Evolutionary conservation across 2,329 filamentous ascomycete species (phyloP).

Genomic region (Claviceps sp.): DNA sequence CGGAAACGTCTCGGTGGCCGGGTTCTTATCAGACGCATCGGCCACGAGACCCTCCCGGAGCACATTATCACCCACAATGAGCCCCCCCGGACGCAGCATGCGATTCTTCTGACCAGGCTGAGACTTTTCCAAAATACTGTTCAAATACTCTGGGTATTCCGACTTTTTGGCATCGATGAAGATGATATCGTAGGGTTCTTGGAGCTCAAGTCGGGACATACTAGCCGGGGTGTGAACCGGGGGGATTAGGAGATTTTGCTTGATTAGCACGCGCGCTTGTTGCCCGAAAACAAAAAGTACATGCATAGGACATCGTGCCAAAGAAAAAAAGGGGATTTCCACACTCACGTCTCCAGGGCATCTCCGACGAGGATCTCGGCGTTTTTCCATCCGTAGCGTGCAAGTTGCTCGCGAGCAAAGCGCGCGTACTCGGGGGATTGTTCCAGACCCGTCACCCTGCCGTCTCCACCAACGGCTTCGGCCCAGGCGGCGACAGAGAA

Average conservation of each 20-base stretch:
- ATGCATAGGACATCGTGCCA: not conserved
- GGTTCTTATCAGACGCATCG: constrained; percentile 9
- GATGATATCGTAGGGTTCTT: constrained; percentile 35
- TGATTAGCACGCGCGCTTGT: no score
- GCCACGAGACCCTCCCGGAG: constrained; percentile 35
- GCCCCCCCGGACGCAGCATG: constrained; percentile 33
- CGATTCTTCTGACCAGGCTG: constrained; percentile 21
- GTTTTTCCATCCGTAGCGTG: not conserved
- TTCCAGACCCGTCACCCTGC: constrained; percentile 2
- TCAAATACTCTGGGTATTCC: constrained; percentile 35
- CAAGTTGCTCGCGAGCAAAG: not conserved
- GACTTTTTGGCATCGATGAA: constrained; percentile 42
- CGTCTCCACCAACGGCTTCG: constrained; percentile 1
- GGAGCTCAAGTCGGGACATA: constrained; percentile 16
- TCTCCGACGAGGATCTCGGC: not conserved
- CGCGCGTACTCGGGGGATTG: constrained; percentile 2
- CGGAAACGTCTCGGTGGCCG: constrained; percentile 2
- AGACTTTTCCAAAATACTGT: constrained; percentile 30
- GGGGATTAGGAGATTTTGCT: not conserved
- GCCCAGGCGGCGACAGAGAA: constrained; percentile 4
- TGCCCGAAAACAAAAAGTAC: not conserved
- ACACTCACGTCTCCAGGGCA: constrained; percentile 1
- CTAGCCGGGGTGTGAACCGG: constrained; percentile 5
- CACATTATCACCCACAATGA: constrained; percentile 42
- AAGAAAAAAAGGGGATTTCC: no score